These are phyloP conservation scores for Endocalyx cinctus DNA, from an alignment of 2,329 filamentous ascomycete genomes.

Conservation along the genomic window DNA sequence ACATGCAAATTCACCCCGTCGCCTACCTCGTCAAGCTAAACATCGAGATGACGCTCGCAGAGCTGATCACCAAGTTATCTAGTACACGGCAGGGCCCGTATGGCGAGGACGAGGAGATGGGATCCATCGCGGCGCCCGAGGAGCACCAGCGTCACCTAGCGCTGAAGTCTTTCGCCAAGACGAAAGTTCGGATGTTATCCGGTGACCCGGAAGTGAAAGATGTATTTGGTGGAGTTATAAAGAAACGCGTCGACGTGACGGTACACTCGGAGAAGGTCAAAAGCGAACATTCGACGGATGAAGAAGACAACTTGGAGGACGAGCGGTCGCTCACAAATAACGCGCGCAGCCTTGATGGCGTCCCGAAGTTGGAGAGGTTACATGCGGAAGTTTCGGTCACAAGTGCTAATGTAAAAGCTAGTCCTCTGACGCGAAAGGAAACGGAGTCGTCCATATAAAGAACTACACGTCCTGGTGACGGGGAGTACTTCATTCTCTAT, in stretches of 20 bases:
- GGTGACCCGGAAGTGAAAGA: neutral
- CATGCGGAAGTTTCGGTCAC: too few relatives aligned
- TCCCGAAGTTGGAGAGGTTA: too few relatives aligned
- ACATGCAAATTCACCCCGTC: constrained; percentile 13
- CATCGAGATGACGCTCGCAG: constrained; percentile 17
- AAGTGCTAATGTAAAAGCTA: too few relatives aligned
- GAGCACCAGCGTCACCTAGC: too few relatives aligned
- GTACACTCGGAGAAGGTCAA: neutral
- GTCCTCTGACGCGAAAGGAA: too few relatives aligned
- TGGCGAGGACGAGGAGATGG: too few relatives aligned
- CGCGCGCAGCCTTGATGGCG: constrained; percentile 3
- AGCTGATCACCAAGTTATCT: constrained; percentile 7
- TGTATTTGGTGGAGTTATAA: neutral
- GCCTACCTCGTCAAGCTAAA: constrained; percentile 17
- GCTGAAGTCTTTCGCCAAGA: neutral
- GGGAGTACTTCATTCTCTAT: too few relatives aligned
- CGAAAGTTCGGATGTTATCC: neutral
- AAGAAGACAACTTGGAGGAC: constrained; percentile 1
- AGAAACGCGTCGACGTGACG: constrained; percentile 1
- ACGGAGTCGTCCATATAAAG: too few relatives aligned
- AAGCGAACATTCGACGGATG: neutral
- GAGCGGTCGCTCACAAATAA: constrained; percentile 4
- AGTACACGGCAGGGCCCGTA: too few relatives aligned
- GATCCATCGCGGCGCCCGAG: too few relatives aligned
- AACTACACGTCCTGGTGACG: too few relatives aligned